These are phyloP conservation scores for Alternaria alternata DNA, from an alignment of 2,329 filamentous ascomycete genomes.

Conservation along the genomic window DNA sequence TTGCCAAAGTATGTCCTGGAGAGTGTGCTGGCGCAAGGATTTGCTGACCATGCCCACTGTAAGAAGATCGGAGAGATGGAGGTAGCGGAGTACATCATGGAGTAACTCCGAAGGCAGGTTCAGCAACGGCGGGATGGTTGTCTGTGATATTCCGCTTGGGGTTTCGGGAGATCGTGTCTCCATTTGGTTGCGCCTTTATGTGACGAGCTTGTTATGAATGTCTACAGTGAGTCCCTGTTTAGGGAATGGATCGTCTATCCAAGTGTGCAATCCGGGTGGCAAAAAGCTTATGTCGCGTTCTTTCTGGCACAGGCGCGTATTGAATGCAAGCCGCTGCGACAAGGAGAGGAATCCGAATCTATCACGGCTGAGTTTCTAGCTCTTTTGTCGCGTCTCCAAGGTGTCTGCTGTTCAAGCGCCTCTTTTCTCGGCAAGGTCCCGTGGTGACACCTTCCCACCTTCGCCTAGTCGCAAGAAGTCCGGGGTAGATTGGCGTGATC, in stretches of 20 bases:
- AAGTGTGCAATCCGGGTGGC: background rate
- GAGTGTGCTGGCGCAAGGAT: conserved; percentile 64
- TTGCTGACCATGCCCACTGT: conserved; percentile 68
- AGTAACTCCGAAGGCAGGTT: conserved; percentile 78
- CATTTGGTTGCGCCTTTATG: background rate
- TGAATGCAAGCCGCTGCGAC: background rate
- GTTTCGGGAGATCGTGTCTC: background rate
- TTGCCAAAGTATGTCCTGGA: conserved; percentile 76
- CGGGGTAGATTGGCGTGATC: conserved; percentile 16
- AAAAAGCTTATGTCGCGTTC: background rate
- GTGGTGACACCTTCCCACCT: conserved; percentile 43
- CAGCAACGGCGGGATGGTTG: conserved; percentile 52
- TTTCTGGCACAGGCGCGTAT: background rate
- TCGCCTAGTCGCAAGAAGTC: conserved; percentile 27
- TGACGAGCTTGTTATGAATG: background rate
- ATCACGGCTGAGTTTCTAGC: background rate
- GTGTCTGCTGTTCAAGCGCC: no score
- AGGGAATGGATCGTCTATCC: background rate
- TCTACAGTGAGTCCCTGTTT: background rate
- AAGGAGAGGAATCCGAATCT: background rate
- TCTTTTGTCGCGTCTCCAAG: background rate
- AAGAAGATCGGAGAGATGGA: conserved; percentile 71
- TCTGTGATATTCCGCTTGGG: background rate
- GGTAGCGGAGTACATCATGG: conserved; percentile 71
- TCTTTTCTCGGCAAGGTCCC: conserved; percentile 25